Conservation (phyloP, 768 basidiomycete species). For the Pleurotus tuber-regium region DNA sequence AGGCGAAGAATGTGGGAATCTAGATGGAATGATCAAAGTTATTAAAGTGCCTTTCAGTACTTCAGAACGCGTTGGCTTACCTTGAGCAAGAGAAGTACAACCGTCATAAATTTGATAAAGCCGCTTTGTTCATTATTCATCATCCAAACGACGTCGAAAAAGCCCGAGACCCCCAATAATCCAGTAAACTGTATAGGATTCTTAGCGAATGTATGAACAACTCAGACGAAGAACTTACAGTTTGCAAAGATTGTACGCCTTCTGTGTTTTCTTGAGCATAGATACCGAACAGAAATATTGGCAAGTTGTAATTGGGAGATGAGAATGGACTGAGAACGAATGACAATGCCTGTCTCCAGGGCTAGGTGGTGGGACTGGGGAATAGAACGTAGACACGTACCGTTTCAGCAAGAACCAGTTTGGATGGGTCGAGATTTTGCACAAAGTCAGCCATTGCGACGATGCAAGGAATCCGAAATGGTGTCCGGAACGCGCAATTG, state of each 20-base stretch:
- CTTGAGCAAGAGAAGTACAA: slow-evolving; percentile 60
- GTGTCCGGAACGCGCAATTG: too few species aligned
- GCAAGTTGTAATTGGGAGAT: slow-evolving; percentile 72
- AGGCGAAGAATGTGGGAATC: slow-evolving; percentile 60
- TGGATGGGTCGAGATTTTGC: slow-evolving; percentile 69
- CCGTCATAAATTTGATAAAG: slow-evolving; percentile 52
- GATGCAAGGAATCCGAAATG: not conserved
- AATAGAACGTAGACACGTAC: slow-evolving; percentile 34
- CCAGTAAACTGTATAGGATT: slow-evolving; percentile 54
- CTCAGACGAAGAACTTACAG: slow-evolving; percentile 32
- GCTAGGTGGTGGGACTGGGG: not conserved
- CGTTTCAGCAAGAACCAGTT: slow-evolving; percentile 61
- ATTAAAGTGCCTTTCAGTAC: too few species aligned
- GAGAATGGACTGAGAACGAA: slow-evolving; percentile 54
- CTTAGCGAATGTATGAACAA: slow-evolving; percentile 2
- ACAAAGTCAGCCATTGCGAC: slow-evolving; percentile 50
- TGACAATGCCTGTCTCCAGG: slow-evolving; percentile 49
- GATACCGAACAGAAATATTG: slow-evolving; percentile 77
- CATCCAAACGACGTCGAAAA: slow-evolving; percentile 77
- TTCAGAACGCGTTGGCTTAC: slow-evolving; percentile 26
- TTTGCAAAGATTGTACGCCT: slow-evolving; percentile 59
- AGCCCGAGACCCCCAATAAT: slow-evolving; percentile 54
- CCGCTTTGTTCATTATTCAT: slow-evolving; percentile 50
- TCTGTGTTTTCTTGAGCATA: slow-evolving; percentile 73
- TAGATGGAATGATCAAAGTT: slow-evolving; percentile 20